A percentile compares a stretch with the other conserved stretches of the same genome.
These are phyloP conservation scores for Nannizziopsis barbatae DNA, from an alignment of 2,329 filamentous ascomycete species.

Conservation along the genomic window DNA sequence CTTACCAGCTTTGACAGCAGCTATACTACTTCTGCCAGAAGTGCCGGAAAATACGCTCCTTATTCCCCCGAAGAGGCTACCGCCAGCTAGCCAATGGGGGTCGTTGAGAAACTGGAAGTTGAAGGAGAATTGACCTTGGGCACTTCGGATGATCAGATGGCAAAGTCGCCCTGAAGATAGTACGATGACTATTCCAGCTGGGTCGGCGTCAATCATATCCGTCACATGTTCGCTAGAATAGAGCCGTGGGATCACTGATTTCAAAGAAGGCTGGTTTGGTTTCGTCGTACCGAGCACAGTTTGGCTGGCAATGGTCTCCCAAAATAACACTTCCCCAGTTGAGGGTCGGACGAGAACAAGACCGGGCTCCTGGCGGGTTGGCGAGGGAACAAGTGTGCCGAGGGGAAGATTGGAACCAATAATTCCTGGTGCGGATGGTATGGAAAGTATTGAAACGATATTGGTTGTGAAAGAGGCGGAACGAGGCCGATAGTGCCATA, in stretches of 20 bases:
- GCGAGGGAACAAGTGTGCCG: slow-evolving; percentile 69
- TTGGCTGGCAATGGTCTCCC: slow-evolving; percentile 87
- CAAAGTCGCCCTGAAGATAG: slow-evolving; percentile 79
- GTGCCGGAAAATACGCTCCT: slow-evolving; percentile 62
- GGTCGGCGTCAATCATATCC: slow-evolving; percentile 72
- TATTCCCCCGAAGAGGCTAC: slow-evolving; percentile 70
- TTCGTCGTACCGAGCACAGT: slow-evolving; percentile 73
- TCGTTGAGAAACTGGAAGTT: slow-evolving; percentile 64
- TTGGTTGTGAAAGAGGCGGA: slow-evolving; percentile 34
- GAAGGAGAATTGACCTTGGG: slow-evolving; percentile 73
- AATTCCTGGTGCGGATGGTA: slow-evolving; percentile 58
- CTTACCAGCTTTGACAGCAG: slow-evolving; percentile 63
- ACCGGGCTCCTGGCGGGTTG: slow-evolving; percentile 69
- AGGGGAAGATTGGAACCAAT: slow-evolving; percentile 55
- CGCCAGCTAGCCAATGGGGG: slow-evolving; percentile 42
- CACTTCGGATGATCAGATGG: slow-evolving; percentile 74
- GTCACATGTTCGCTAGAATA: slow-evolving; percentile 66
- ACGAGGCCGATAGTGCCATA: slow-evolving; percentile 64
- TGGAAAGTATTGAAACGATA: slow-evolving; percentile 67
- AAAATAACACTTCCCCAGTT: slow-evolving; percentile 78
- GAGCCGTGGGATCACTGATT: slow-evolving; percentile 61
- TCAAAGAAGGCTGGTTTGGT: slow-evolving; percentile 68
- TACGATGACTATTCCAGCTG: slow-evolving; percentile 71
- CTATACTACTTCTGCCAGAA: slow-evolving; percentile 63
- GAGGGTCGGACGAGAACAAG: slow-evolving; percentile 75